Percentiles rank a stretch among this genome's conserved stretches.
Conservation (phyloP, 768 basidiomycete genomes). For the Holtermannia corniformis region DNA sequence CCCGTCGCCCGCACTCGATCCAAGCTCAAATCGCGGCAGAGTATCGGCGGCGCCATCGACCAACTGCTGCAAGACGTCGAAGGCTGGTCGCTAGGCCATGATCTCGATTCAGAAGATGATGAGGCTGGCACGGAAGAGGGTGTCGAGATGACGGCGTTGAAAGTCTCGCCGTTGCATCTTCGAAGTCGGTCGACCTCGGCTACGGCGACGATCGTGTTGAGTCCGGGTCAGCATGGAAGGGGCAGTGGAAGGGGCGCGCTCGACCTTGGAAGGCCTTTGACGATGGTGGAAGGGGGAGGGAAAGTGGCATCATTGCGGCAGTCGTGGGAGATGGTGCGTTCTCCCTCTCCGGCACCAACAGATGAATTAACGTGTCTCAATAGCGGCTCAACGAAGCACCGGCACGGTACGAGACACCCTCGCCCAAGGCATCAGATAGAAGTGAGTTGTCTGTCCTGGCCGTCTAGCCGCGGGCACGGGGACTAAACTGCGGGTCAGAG, state of each 20-base stretch:
- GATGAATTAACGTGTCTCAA: no score
- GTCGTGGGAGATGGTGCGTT: background rate
- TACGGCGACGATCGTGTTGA: background rate
- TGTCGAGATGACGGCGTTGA: background rate
- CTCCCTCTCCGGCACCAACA: no score
- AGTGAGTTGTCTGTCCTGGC: background rate
- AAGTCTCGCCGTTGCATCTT: background rate
- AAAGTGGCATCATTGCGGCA: background rate
- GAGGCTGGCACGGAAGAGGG: no score
- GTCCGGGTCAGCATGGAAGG: no score
- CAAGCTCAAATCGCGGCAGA: background rate
- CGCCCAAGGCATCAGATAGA: background rate
- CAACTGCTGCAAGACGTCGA: background rate
- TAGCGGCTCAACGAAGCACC: no score
- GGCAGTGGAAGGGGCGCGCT: no score
- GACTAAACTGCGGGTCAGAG: no score
- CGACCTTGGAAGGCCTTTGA: no score
- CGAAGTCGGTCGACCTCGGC: background rate
- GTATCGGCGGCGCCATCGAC: background rate
- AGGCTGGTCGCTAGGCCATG: background rate
- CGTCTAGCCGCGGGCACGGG: background rate
- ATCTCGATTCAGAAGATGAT: no score
- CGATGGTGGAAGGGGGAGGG: background rate
- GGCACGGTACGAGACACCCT: no score
- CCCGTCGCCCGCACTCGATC: no score